Evolutionary conservation across 805 yeast genomes (phyloP).

Genomic region (Ogataea sp.): DNA sequence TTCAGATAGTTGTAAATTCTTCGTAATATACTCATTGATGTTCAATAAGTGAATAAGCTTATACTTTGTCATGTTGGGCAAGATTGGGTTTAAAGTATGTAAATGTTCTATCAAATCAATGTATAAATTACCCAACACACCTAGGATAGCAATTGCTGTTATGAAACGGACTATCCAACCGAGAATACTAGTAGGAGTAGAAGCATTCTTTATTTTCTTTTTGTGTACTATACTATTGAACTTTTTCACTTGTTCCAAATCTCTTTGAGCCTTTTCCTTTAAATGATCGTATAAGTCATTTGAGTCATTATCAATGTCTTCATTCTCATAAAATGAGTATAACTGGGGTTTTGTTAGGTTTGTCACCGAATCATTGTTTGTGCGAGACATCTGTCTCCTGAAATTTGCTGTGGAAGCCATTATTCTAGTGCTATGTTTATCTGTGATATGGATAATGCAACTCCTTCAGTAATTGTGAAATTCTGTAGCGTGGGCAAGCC

Average conservation of each 20-base stretch:
- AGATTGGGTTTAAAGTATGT: slow-evolving; percentile 26
- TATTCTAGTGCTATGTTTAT: too few relatives aligned
- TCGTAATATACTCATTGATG: not conserved
- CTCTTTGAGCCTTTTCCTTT: not conserved
- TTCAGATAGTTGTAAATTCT: not conserved
- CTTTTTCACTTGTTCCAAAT: not conserved
- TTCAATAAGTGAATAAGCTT: slow-evolving; percentile 5
- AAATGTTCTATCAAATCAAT: slow-evolving; percentile 45
- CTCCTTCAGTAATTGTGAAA: too few relatives aligned
- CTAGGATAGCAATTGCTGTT: slow-evolving; percentile 13
- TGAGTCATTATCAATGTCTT: slow-evolving; percentile 9
- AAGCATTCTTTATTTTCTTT: not conserved
- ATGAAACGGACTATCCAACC: not conserved
- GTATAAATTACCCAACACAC: slow-evolving; percentile 43
- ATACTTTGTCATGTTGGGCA: slow-evolving; percentile 19
- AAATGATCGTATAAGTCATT: slow-evolving; percentile 1
- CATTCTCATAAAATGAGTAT: slow-evolving; percentile 19
- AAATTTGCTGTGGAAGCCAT: too few relatives aligned
- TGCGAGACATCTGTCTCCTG: not conserved
- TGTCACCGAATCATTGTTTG: slow-evolving; percentile 8
- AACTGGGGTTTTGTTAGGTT: slow-evolving; percentile 21
- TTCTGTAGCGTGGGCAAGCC: too few relatives aligned
- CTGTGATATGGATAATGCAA: too few relatives aligned
- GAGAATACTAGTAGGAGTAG: too few relatives aligned
- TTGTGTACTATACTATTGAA: not conserved